Evolutionary conservation across 306 rosid genomes (phyloP), one percentile per base, ranked within the genome.

Genomic region (Psophocarpus tetragonolobus): DNA sequence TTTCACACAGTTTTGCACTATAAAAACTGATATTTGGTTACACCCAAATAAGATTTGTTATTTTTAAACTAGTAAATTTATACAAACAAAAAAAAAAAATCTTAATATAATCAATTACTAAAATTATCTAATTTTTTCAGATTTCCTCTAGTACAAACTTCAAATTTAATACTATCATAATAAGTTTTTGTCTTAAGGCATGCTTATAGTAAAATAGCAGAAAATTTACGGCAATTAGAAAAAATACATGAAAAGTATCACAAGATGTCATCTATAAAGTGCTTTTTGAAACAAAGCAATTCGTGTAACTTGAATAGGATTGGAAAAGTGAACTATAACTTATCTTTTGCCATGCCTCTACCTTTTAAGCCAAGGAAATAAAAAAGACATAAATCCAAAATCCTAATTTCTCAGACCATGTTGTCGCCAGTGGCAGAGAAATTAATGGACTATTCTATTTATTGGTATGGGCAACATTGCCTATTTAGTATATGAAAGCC

Each of bases 301-400:
- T 23, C 36, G 23, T 75, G 7, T 30, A 18, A 29, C 54, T 47
- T 20, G 23, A 75, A 33, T 54, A 53, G 35, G 11, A 33, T 15
- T 32, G 26, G 62, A 48, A 48, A 48, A 68, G 76, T 68, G 29
- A 29, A 68, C 14, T 56, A 38, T 68, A 20, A 68, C 44, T 60
- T 77, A 12, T 74, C 41, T n/a, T 41, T 18, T 26, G 33, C 13
- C 65, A 30, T 15, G 29, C n/a, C 27, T 29, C 14, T 41, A 48
- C 32, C 1, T 13, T 12, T 42, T 24, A 5, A 18, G 38, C 70
- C 32, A 27, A 15, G 7, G 12, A 8, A 51, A 9, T 30, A 54
- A 36, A 1, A n/a, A 9, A 45, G 13, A 42, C 7, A 20, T 27
- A 17, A 27, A 56, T 23, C 15, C 20, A 60, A 63, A 63, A 17